phyloP scores from a whole-genome alignment of 2,329 filamentous ascomycete species.

The Colletotrichum sublineola region DNA sequence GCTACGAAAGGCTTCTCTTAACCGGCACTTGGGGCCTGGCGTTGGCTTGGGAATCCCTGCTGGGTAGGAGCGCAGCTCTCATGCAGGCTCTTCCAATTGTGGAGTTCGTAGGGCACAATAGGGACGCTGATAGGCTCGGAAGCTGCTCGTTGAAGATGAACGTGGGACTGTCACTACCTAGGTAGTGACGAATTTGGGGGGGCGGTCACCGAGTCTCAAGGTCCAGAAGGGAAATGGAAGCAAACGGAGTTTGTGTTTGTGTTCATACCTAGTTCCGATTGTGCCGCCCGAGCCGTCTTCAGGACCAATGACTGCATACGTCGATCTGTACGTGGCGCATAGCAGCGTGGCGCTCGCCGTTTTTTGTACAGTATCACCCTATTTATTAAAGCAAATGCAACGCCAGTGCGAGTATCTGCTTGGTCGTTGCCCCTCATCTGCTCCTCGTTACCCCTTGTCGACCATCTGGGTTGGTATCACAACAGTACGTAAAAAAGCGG shows the following conservation, averaged over 20 bases:
- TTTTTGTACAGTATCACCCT: not conserved
- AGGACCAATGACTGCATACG: not conserved
- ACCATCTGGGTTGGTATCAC: constrained; percentile 4
- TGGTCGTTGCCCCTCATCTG: constrained; percentile 3
- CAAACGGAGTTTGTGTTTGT: constrained; percentile 5
- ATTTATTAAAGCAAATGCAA: not conserved
- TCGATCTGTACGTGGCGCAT: not conserved
- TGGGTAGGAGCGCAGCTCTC: constrained; percentile 34
- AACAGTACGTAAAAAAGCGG: constrained; percentile 30
- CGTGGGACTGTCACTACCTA: constrained; percentile 19
- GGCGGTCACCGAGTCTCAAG: constrained; percentile 24
- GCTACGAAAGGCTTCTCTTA: constrained; percentile 34
- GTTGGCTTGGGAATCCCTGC: constrained; percentile 38
- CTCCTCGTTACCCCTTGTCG: constrained; percentile 5
- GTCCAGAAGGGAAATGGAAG: not conserved
- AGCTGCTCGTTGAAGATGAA: constrained; percentile 25
- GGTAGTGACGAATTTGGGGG: constrained; percentile 25
- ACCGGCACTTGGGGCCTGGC: constrained; percentile 40
- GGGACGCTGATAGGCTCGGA: constrained; percentile 27
- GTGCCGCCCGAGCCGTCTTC: constrained; percentile 28
- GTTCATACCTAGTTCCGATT: constrained; percentile 9
- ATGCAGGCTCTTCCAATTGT: constrained; percentile 39
- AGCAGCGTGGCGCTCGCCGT: constrained; percentile 5
- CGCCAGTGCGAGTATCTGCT: not conserved
- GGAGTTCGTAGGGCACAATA: constrained; percentile 11